Evolutionary conservation across 108 stramenopile genomes (phyloP), one percentile per base, ranked within the genome.

Genomic region (Phaeodactylum tricornutum): DNA sequence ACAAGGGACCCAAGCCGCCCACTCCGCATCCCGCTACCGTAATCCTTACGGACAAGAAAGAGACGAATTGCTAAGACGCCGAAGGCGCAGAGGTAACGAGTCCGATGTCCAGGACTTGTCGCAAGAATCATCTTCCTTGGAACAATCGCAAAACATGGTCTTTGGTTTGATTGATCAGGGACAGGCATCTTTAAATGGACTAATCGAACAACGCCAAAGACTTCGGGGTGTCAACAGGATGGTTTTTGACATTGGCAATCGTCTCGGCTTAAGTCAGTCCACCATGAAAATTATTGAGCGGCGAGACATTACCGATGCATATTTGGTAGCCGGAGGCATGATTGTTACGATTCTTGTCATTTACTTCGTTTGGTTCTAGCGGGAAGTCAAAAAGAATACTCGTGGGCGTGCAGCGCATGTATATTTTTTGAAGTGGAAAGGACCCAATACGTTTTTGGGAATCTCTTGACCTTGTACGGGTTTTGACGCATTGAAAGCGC

Each of bases 271-370:
- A 26, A 75, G 72, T 28, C 77, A 84, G 47, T 67, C 81, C 12
- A 88, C 82, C 11, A 84, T 88, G 87, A 70, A 72, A 41, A 79
- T 88, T 49, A 80, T 88, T 69, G 87, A 88, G 50, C 75, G 79
- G 46, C 61, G 87, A 52, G 87, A 88, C 52, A 72, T 81, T 11
- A 82, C 82, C n/a, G 87, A 88, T 76, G 79, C 79, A 6, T 88
- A 88, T 55, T 64, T 88, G 34, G 87, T 88, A n/a, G 62, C 81
- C 33, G 87, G 63, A 14, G 79, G 82, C 1, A 79, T 76, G 75
- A 60, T 84, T 9, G 59, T 84, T 29, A 88, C 87, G 1, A 50
- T 67, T 39, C 55, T 88, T 57, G 75, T 76, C 17, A 77, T 88
- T 40, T 88, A 88, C 64, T 72, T 88, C 48, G 61, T 75, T 15